A percentile compares a stretch with the other conserved stretches of the same genome.
Conservation (phyloP, 768 basidiomycete species). For the Xerocomellus amylosporus region DNA sequence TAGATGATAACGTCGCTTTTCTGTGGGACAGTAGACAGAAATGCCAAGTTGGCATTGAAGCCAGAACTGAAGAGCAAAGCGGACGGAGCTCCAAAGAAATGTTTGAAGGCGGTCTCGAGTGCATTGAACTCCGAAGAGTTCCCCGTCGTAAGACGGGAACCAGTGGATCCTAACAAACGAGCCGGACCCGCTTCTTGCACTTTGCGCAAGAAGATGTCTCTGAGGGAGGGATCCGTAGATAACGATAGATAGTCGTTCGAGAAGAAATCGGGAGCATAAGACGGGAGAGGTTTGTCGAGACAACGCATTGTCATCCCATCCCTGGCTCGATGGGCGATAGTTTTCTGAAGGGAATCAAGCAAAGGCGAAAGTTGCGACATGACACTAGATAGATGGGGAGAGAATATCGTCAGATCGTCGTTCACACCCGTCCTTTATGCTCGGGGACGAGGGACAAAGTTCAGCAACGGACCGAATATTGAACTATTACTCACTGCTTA, state of each 20-base stretch:
- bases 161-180: constrained; percentile 44
- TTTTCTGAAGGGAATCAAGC: constrained; percentile 10
- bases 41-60: constrained; percentile 50
- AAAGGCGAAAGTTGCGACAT: constrained; percentile 11
- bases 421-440: background rate
- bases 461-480: background rate
- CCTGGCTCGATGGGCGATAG: constrained; percentile 2
- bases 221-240: constrained; percentile 31
- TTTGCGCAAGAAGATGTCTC: constrained; percentile 32
- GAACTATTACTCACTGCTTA: background rate
- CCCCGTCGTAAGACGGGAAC: constrained; percentile 46
- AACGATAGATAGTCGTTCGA: constrained; percentile 55
- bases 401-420: background rate
- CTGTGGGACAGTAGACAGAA: constrained; percentile 47
- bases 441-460: background rate
- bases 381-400: background rate
- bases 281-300: constrained; percentile 18
- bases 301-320: background rate
- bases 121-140: constrained; percentile 29
- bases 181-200: constrained; percentile 15
- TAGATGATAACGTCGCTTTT: constrained; percentile 47
- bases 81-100: constrained; percentile 30
- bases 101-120: constrained; percentile 8
- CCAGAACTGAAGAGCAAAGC: constrained; percentile 54
- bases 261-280: constrained; percentile 35